Evolutionary conservation across 768 basidiomycete species (phyloP).

Genomic region (Psilocybe tampanensis): DNA sequence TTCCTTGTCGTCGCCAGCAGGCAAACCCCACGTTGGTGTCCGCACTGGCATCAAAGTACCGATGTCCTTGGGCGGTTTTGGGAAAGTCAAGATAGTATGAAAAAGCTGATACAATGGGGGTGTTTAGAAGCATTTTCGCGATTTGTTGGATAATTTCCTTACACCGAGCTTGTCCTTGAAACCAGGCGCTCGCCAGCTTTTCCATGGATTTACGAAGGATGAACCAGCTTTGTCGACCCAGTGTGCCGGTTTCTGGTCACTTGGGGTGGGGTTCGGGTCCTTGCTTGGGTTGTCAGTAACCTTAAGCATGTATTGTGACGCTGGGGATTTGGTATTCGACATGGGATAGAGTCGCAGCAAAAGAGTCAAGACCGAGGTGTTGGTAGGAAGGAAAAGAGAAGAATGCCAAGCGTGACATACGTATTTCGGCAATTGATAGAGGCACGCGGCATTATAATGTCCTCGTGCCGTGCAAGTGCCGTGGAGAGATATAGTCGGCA

Average conservation of each 20-base stretch:
- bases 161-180: slow-evolving; percentile 18
- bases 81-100: slow-evolving; percentile 9
- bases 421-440: too few species aligned
- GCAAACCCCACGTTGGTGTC: slow-evolving; percentile 39
- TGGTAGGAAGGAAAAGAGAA: too few species aligned
- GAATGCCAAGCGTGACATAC: too few species aligned
- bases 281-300: slow-evolving; percentile 12
- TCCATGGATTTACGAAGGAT: slow-evolving; percentile 31
- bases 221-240: slow-evolving; percentile 25
- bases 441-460: too few species aligned
- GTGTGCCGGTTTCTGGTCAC: slow-evolving; percentile 23
- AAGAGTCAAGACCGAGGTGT: not conserved
- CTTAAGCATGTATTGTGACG: not conserved
- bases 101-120: too few species aligned
- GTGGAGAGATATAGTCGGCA: too few species aligned
- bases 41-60: slow-evolving; percentile 30
- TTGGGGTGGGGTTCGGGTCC: slow-evolving; percentile 10
- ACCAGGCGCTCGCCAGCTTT: slow-evolving; percentile 25
- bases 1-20: not conserved
- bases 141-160: not conserved
- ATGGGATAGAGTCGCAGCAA: slow-evolving; percentile 3
- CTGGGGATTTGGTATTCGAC: not conserved
- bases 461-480: too few species aligned
- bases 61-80: slow-evolving; percentile 18
- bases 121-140: too few species aligned